A percentile compares a stretch with the other conserved stretches of the same genome.
phyloP scores from a whole-genome alignment of 1,139 yeast species.

The Pichia sp. region DNA sequence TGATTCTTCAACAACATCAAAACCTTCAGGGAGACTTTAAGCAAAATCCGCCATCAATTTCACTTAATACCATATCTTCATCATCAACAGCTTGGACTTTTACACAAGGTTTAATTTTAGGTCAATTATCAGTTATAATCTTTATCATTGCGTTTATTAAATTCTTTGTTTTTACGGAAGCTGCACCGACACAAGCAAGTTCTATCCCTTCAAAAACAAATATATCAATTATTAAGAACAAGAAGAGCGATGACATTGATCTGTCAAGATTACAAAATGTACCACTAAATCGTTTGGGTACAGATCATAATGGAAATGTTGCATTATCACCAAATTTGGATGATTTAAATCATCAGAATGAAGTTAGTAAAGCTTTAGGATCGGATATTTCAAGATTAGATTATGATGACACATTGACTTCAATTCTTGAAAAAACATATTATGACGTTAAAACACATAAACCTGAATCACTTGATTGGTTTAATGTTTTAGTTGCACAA shows the following conservation, averaged over 20 bases:
- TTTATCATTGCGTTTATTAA: conserved; percentile 72
- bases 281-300: conserved; percentile 2
- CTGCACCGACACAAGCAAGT: conserved; percentile 30
- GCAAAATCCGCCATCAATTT: conserved; percentile 8
- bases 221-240: conserved; percentile 23
- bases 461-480: conserved; percentile 94
- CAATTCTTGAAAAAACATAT: conserved; percentile 70
- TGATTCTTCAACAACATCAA: conserved; percentile 14
- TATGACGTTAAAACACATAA: conserved; percentile 84
- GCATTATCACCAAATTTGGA: not conserved
- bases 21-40: conserved; percentile 1
- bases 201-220: conserved; percentile 22
- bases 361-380: conserved; percentile 7
- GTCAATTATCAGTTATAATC: conserved; percentile 77
- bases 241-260: conserved; percentile 15
- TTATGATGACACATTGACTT: conserved; percentile 11
- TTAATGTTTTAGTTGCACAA: conserved; percentile 89
- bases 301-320: not conserved
- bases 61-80: conserved; percentile 9
- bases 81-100: conserved; percentile 48
- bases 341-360: conserved; percentile 6
- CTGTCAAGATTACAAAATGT: conserved; percentile 4
- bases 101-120: conserved; percentile 70
- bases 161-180: conserved; percentile 86
- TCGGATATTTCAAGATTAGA: conserved; percentile 7